Evolutionary conservation across 345 rosid genomes (phyloP).

Genomic region (Geranium rotundifolium): DNA sequence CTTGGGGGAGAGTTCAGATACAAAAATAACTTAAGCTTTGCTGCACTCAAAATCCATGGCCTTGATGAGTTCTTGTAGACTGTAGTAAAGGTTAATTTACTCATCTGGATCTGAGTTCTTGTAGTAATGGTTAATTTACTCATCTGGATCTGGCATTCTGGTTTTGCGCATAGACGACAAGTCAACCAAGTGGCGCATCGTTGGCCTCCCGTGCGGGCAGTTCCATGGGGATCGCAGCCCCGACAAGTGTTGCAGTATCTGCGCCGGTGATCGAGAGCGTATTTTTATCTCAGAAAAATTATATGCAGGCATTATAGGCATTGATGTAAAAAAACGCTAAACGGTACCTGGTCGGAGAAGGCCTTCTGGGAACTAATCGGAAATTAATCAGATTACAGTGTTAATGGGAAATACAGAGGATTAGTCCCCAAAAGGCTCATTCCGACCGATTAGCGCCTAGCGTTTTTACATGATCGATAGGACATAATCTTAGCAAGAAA

Average conservation of each 20-base stretch:
- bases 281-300: not conserved
- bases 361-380: too few species aligned
- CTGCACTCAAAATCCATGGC: too few species aligned
- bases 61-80: too few species aligned
- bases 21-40: too few species aligned
- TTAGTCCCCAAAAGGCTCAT: too few species aligned
- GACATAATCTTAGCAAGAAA: not conserved
- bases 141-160: not conserved
- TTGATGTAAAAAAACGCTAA: not conserved
- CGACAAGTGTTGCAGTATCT: conserved; percentile 78
- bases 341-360: too few species aligned
- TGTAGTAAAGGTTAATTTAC: not conserved
- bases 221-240: conserved; percentile 95
- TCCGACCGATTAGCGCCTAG: too few species aligned
- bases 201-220: conserved; percentile 97
- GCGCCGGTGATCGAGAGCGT: conserved; percentile 2
- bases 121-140: not conserved
- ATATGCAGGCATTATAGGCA: not conserved
- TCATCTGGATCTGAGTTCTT: not conserved
- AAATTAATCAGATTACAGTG: too few species aligned
- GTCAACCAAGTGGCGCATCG: conserved; percentile 94
- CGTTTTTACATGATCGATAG: too few species aligned
- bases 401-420: too few species aligned
- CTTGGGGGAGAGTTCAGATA: too few species aligned
- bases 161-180: conserved; percentile 35